These are phyloP conservation scores for Tolypocladium endophyticum DNA, from an alignment of 2,329 filamentous ascomycete genomes.

Conservation along the genomic window DNA sequence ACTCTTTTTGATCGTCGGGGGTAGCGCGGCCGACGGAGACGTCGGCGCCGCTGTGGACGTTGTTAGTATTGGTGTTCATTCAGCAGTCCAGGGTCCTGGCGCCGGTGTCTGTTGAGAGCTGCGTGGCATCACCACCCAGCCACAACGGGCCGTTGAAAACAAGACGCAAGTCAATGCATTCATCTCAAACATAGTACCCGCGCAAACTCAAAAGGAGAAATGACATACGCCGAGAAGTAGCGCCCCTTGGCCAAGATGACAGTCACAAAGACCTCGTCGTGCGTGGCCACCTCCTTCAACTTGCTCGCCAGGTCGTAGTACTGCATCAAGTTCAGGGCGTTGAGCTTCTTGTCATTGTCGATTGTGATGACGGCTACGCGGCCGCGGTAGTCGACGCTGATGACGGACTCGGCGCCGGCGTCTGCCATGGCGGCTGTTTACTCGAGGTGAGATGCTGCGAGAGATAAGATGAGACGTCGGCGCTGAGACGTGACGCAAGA, in stretches of 20 bases:
- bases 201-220: background rate
- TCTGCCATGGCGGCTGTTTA: conserved; percentile 1
- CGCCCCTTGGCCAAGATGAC: conserved; percentile 75
- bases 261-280: conserved; percentile 75
- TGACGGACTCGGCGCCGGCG: conserved; percentile 11
- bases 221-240: conserved; percentile 73
- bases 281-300: conserved; percentile 66
- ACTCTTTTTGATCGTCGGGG: conserved; percentile 24
- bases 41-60: conserved; percentile 60
- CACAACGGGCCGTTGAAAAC: background rate
- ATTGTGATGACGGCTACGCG: conserved; percentile 67
- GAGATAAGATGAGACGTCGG: background rate
- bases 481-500: background rate
- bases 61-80: background rate
- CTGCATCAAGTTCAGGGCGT: conserved; percentile 59
- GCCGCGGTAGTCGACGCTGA: conserved; percentile 28
- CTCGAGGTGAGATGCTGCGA: background rate
- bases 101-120: background rate
- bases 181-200: too few species aligned
- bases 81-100: background rate
- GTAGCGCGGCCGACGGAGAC: conserved; percentile 45
- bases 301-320: conserved; percentile 70
- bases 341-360: conserved; percentile 77
- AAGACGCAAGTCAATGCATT: background rate
- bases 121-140: background rate